Evolutionary conservation across 495 filamentous ascomycete genomes (phyloP), one percentile per base, ranked within the genome.

Genomic region (Penicillium odoratum): DNA sequence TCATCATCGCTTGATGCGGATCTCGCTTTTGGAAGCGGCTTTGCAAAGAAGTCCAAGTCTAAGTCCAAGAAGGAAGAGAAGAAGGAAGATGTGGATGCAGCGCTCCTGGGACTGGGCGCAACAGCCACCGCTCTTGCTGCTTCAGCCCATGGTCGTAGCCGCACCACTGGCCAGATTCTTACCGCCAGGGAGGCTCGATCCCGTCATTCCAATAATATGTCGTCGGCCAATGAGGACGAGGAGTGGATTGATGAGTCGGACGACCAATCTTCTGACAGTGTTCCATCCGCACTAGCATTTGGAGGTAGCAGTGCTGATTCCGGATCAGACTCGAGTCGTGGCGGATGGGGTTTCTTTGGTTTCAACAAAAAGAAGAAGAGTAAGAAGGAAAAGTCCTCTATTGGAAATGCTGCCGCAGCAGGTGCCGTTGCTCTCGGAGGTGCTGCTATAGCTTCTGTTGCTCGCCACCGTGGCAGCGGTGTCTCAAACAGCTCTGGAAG

Each of bases 201-300:
- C 2, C 63, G 65, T 47, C 67, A 68, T 33, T 60, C 66, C 7
- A 65, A 69, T 38, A 66, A 69, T 47, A 57, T 66, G 15, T 70
- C 69, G 5, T 73, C 74, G 28, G 70, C 62, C 29, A 73, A 77
- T 13, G 67, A 69, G 18, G 81, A 83, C 30, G 83, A 83, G n/a
- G 80, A 72, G n/a, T 88, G 85, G 86, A 79, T 86, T 48, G 82
- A 84, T 64, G 74, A 76, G 26, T 82, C 83, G 1, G 80, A 80
- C 30, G 79, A 77, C 31, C 67, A 70, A 26, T 67, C 66, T 30
- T 79, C 82, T 11, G 75, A 77, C 5, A 79, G 77, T 65, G 71
- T 69, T n/a, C 73, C 73, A 53, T 85, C 83, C 26, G 80, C 67
- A 7, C 76, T 88, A 45, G 84, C 84, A 3, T 88, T 79, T 65